Percentiles rank a stretch among this genome's conserved stretches.
Evolutionary conservation across 1,284 basidiomycete genomes (phyloP).

Genomic region (Termitomyces sp.): DNA sequence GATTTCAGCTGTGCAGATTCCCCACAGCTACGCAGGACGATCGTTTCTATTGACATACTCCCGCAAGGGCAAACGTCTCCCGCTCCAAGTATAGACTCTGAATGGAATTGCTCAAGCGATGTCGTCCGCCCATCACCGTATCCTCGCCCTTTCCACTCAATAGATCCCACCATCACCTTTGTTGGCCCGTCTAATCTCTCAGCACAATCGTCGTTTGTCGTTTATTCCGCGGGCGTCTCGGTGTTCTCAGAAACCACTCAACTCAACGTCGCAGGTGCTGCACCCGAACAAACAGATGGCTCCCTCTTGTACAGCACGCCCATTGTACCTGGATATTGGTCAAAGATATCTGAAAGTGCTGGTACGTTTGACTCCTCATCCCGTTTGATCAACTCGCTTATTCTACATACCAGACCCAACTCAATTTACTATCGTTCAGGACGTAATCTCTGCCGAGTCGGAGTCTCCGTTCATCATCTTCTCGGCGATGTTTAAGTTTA

Average conservation of each 20-base stretch:
- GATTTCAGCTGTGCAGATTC: constrained; percentile 10
- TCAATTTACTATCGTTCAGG: constrained; percentile 50
- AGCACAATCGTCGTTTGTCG: constrained; percentile 51
- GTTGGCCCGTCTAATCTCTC: constrained; percentile 38
- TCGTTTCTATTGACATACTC: constrained; percentile 58
- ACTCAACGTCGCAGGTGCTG: constrained; percentile 35
- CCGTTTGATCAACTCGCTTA: neutral
- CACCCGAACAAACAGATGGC: constrained; percentile 30
- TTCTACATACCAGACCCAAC: constrained; percentile 44
- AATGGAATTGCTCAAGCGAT: constrained; percentile 14
- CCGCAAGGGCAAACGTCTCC: constrained; percentile 25
- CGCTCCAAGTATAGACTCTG: neutral
- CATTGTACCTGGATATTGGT: constrained; percentile 59
- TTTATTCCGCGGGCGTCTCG: constrained; percentile 43
- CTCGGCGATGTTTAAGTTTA: constrained; percentile 50
- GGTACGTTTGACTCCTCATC: constrained; percentile 34
- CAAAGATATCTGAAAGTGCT: constrained; percentile 43
- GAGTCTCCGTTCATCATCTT: constrained; percentile 34
- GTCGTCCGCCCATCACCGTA: constrained; percentile 35
- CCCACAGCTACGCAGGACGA: constrained; percentile 31
- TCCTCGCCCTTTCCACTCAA: constrained; percentile 48
- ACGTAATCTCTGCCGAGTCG: constrained; percentile 40
- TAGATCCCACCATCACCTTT: constrained; percentile 63
- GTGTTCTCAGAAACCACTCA: constrained; percentile 46
- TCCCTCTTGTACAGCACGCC: constrained; percentile 50